A percentile compares a stretch with the other conserved stretches of the same genome.
Evolutionary conservation across 768 basidiomycete species (phyloP).

Genomic region (Imleria badia): DNA sequence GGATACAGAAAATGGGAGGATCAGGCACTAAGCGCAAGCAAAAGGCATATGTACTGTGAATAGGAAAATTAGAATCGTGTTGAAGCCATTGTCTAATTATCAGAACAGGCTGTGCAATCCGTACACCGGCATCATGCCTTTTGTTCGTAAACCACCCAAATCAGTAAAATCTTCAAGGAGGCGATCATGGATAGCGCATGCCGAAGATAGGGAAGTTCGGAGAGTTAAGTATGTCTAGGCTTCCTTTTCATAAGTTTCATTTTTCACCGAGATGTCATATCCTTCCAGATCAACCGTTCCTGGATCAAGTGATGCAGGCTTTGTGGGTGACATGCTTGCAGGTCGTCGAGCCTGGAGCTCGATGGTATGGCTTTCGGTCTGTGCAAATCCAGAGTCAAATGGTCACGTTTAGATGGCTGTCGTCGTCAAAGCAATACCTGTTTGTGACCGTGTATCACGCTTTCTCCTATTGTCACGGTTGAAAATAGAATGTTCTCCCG

Average conservation of each 20-base stretch:
- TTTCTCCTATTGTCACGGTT: neutral
- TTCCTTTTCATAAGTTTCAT: neutral
- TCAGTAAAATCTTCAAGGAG: neutral
- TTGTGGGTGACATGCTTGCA: neutral
- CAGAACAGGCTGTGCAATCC: too few relatives aligned
- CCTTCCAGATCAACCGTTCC: neutral
- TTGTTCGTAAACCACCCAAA: neutral
- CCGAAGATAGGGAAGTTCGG: neutral
- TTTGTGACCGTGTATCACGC: neutral
- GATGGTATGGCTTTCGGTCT: slow-evolving; percentile 3
- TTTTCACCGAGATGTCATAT: neutral
- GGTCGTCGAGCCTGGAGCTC: neutral
- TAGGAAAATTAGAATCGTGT: too few relatives aligned
- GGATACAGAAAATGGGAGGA: too few relatives aligned
- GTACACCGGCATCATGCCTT: too few relatives aligned
- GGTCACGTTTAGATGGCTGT: neutral
- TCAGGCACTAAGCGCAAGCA: too few relatives aligned
- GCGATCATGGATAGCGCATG: neutral
- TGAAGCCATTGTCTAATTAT: too few relatives aligned
- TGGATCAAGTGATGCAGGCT: neutral
- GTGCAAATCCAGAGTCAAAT: neutral
- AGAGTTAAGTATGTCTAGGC: neutral
- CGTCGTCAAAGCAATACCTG: slow-evolving; percentile 1
- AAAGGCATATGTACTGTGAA: too few relatives aligned
- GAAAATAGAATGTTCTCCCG: slow-evolving; percentile 14